phyloP scores from a whole-genome alignment of 805 yeast species.

The Spathaspora passalidarum region DNA sequence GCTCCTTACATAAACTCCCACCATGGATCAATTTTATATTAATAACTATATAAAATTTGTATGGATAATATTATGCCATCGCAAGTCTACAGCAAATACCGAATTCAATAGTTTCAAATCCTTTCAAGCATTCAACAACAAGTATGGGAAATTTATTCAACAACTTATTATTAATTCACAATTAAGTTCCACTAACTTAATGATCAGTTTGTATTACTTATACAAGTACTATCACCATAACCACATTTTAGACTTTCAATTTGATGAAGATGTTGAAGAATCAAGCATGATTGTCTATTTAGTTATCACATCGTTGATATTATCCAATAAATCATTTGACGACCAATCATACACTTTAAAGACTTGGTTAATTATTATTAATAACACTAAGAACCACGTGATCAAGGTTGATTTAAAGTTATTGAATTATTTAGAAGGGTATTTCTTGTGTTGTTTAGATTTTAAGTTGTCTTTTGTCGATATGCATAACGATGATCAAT shows the following conservation, averaged over 20 bases:
- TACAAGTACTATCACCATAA: constrained; percentile 17
- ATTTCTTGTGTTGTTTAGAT: constrained; percentile 23
- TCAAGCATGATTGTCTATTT: constrained; percentile 18
- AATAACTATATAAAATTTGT: constrained; percentile 6
- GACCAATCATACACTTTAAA: constrained; percentile 50
- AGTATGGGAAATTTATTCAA: constrained; percentile 8
- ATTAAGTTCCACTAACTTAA: constrained; percentile 18
- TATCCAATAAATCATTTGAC: constrained; percentile 43
- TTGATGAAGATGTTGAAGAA: constrained; percentile 2
- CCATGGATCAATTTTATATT: constrained; percentile 9
- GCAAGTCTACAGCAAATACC: background rate
- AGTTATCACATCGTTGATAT: constrained; percentile 22
- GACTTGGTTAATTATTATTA: constrained; percentile 41
- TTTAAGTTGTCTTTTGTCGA: constrained; percentile 24
- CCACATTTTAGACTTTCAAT: constrained; percentile 2
- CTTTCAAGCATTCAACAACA: constrained; percentile 5
- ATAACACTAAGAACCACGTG: constrained; percentile 11
- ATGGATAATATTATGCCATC: constrained; percentile 5
- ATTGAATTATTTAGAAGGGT: constrained; percentile 26
- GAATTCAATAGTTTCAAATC: background rate
- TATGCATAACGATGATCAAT: constrained; percentile 16
- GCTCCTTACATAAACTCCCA: background rate
- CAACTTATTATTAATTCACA: constrained; percentile 16
- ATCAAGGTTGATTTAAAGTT: constrained; percentile 19
- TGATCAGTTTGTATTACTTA: constrained; percentile 23